phyloP scores from a whole-genome alignment of 495 filamentous ascomycete species.

The Penicillium goetzii region DNA sequence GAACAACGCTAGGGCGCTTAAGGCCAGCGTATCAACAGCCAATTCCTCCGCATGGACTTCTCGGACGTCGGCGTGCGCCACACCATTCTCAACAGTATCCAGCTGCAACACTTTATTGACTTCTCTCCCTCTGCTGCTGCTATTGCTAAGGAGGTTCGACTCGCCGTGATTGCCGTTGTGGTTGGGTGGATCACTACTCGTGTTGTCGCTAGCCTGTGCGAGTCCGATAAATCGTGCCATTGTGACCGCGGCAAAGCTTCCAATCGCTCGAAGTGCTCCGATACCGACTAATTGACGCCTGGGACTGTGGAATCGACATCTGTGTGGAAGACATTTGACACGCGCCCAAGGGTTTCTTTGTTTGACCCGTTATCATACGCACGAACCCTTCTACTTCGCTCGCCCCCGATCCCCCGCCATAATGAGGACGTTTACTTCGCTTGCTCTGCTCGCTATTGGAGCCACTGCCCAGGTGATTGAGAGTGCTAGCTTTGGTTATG shows the following conservation, averaged over 20 bases:
- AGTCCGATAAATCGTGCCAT: constrained; percentile 36
- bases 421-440: constrained; percentile 45
- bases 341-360: not conserved
- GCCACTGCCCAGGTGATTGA: constrained; percentile 65
- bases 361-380: not conserved
- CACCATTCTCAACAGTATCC: constrained; percentile 48
- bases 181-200: constrained; percentile 53
- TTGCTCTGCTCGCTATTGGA: constrained; percentile 56
- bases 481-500: constrained; percentile 77
- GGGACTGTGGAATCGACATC: not conserved
- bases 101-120: constrained; percentile 52
- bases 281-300: constrained; percentile 14
- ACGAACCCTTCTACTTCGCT: constrained; percentile 20
- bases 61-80: constrained; percentile 57
- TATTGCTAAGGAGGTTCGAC: constrained; percentile 49
- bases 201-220: constrained; percentile 47
- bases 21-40: constrained; percentile 33
- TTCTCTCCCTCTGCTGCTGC: constrained; percentile 49
- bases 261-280: constrained; percentile 12
- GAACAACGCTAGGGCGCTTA: constrained; percentile 15
- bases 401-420: constrained; percentile 25
- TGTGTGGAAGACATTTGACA: not conserved
- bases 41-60: constrained; percentile 46
- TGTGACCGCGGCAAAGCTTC: constrained; percentile 28
- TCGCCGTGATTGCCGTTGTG: constrained; percentile 54